Evolutionary conservation across 176 grass and related monocot genomes (phyloP).

Genomic region (Melocanna baccifera): DNA sequence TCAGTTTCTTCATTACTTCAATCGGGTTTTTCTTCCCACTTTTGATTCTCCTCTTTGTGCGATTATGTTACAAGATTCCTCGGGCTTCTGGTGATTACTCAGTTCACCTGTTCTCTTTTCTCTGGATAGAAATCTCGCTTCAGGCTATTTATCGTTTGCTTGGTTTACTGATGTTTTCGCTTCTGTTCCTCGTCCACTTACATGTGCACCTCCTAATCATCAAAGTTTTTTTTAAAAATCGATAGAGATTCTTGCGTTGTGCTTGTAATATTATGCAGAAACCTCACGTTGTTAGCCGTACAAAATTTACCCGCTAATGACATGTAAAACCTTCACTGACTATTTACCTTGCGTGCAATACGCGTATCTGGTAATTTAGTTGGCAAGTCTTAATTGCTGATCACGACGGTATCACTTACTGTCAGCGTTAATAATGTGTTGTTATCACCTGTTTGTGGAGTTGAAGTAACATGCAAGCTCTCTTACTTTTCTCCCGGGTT

Average conservation of each 20-base stretch:
- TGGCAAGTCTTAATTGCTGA: constrained; percentile 8
- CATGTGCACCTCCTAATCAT: neutral
- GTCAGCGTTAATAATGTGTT: neutral
- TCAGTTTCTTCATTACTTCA: neutral
- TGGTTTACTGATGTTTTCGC: neutral
- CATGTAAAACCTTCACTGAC: neutral
- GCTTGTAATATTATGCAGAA: neutral
- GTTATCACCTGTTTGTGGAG: neutral
- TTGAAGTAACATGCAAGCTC: constrained; percentile 12
- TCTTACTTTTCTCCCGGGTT: constrained; percentile 16
- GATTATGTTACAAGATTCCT: neutral
- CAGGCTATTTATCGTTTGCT: neutral
- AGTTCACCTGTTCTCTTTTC: neutral
- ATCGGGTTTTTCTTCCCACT: neutral
- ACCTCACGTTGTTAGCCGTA: neutral
- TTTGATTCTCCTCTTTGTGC: neutral
- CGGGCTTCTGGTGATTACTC: neutral
- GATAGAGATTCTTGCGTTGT: constrained; percentile 1
- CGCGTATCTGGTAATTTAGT: neutral
- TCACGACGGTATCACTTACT: neutral
- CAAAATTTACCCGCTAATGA: neutral
- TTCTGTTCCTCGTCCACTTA: constrained; percentile 1
- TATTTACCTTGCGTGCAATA: neutral
- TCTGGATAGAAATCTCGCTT: neutral
- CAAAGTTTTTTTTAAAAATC: neutral